Percentiles rank a stretch among this genome's conserved stretches.
These are phyloP conservation scores for Juglanconis sp. DNA, from an alignment of 2,329 filamentous ascomycete species.

Conservation along the genomic window DNA sequence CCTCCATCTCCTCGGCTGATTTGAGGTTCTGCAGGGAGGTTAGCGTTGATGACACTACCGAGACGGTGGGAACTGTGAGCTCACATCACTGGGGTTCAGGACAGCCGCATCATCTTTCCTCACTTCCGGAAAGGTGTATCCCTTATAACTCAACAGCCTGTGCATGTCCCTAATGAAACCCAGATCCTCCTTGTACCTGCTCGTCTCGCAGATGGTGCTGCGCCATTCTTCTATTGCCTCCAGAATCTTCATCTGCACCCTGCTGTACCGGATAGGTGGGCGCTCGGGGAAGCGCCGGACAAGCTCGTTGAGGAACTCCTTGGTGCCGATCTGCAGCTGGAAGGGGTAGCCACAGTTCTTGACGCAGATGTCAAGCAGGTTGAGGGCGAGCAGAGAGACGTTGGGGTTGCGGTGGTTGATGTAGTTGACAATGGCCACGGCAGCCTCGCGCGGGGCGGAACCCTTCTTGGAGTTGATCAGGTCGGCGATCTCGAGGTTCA, in stretches of 20 bases:
- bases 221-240: conserved; percentile 98
- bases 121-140: conserved; percentile 91
- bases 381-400: conserved; percentile 83
- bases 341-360: conserved; percentile 99
- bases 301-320: conserved; percentile 97
- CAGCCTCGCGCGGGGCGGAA: conserved; percentile 89
- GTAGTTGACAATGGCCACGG: conserved; percentile 86
- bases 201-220: conserved; percentile 96
- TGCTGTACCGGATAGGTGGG: conserved; percentile 78
- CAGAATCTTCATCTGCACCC: conserved; percentile 88
- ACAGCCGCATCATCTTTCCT: conserved; percentile 92
- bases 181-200: conserved; percentile 93
- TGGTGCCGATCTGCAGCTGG: conserved; percentile 96
- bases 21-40: conserved; percentile 69
- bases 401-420: conserved; percentile 98
- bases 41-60: conserved; percentile 25
- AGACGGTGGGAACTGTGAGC: conserved; percentile 32
- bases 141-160: conserved; percentile 90
- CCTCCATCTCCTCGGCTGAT: conserved; percentile 97
- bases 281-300: conserved; percentile 94
- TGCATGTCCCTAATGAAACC: conserved; percentile 99
- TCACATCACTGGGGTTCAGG: conserved; percentile 91
- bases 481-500: conserved; percentile 95
- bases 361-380: conserved; percentile 95
- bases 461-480: conserved; percentile 97